These are phyloP conservation scores for Komagataella populi DNA, from an alignment of 805 yeast genomes.

Conservation along the genomic window DNA sequence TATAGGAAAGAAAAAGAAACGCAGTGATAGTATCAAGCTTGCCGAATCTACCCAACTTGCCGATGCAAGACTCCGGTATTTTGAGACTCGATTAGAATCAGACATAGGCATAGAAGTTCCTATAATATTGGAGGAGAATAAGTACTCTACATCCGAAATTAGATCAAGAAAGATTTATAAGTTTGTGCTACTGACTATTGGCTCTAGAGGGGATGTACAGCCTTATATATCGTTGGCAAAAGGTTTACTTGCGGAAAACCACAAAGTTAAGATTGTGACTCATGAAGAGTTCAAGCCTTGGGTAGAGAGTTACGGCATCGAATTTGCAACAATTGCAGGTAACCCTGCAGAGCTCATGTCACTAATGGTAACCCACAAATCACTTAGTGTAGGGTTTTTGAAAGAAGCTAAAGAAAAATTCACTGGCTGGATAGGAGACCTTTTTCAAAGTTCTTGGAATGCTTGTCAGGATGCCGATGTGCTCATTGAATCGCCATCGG, in stretches of 20 bases:
- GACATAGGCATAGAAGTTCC: slow-evolving; percentile 57
- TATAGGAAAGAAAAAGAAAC: slow-evolving; percentile 5
- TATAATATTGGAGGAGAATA: slow-evolving; percentile 53
- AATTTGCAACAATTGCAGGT: slow-evolving; percentile 72
- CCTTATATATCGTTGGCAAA: slow-evolving; percentile 87
- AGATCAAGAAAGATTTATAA: slow-evolving; percentile 40
- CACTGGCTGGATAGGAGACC: slow-evolving; percentile 69
- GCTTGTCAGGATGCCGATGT: slow-evolving; percentile 77
- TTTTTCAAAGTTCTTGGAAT: slow-evolving; percentile 64
- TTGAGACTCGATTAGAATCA: slow-evolving; percentile 51
- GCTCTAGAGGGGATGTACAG: slow-evolving; percentile 94
- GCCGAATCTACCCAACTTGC: slow-evolving; percentile 22
- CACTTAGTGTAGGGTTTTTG: slow-evolving; percentile 69
- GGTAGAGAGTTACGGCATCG: slow-evolving; percentile 54
- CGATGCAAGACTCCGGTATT: slow-evolving; percentile 47
- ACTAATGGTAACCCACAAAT: slow-evolving; percentile 83
- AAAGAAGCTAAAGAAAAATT: slow-evolving; percentile 75
- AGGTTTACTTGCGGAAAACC: slow-evolving; percentile 72
- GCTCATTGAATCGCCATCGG: slow-evolving; percentile 88
- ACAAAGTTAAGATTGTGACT: slow-evolving; percentile 71
- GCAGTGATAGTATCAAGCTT: slow-evolving; percentile 16
- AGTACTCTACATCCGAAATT: slow-evolving; percentile 33
- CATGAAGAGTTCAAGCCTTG: slow-evolving; percentile 72
- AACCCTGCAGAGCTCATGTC: slow-evolving; percentile 88
- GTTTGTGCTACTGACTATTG: slow-evolving; percentile 72